phyloP scores from a whole-genome alignment of 352 stramenopile genomes.

The Globisporangium echinulatum region DNA sequence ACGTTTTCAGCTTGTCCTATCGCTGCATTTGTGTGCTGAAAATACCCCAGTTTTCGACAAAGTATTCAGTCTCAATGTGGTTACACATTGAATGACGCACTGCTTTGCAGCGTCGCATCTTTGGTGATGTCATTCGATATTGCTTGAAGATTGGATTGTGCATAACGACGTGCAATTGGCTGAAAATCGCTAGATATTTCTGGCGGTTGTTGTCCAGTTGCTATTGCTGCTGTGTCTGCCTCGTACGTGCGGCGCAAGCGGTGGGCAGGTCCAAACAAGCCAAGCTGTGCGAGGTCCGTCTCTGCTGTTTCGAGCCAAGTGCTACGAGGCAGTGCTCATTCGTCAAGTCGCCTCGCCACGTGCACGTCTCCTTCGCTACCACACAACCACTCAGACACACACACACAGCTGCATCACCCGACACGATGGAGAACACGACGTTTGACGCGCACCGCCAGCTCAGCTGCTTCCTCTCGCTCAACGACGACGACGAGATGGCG shows the following conservation, averaged over 20 bases:
- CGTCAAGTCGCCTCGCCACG: not conserved
- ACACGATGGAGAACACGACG: conserved; percentile 30
- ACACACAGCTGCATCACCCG: conserved; percentile 2
- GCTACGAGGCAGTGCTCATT: not conserved
- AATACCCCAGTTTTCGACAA: too few species aligned
- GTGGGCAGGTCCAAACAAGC: not conserved
- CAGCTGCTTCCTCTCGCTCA: conserved; percentile 65
- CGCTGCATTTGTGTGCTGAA: too few species aligned
- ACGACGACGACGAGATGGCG: conserved; percentile 65
- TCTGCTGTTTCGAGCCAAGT: not conserved
- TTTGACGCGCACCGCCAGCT: conserved; percentile 56
- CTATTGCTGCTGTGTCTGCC: not conserved
- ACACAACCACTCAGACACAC: not conserved
- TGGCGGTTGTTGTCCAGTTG: not conserved
- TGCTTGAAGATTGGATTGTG: not conserved
- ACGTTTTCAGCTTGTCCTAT: too few species aligned
- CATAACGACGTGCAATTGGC: not conserved
- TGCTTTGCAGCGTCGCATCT: too few species aligned
- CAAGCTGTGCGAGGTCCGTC: not conserved
- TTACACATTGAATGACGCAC: too few species aligned
- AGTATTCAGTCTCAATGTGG: too few species aligned
- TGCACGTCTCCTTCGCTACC: not conserved
- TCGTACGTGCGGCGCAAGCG: not conserved
- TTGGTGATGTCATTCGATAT: not conserved
- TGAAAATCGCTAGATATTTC: not conserved